Conservation (phyloP, 176 grass and related monocot genomes). For the Phoenix dactylifera region DNA sequence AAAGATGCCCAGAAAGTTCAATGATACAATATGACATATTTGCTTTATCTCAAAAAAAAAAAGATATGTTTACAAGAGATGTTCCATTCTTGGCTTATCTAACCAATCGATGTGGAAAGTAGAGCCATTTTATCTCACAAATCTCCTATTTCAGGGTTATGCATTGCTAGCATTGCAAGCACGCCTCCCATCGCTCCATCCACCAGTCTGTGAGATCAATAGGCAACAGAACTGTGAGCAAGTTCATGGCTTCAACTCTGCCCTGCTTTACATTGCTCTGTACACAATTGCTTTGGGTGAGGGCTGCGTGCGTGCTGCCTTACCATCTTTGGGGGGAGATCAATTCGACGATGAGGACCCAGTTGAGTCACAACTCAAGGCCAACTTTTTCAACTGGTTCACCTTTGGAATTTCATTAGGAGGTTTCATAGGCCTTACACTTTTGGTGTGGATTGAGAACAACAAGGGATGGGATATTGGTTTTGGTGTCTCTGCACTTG, state of each 20-base stretch:
- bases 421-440: slow-evolving; percentile 43
- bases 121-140: too few relatives aligned
- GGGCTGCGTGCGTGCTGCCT: slow-evolving; percentile 40
- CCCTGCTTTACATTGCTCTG: slow-evolving; percentile 49
- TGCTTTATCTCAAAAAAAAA: too few relatives aligned
- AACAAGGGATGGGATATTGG: slow-evolving; percentile 49
- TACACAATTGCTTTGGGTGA: slow-evolving; percentile 55
- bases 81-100: too few relatives aligned
- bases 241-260: slow-evolving; percentile 37
- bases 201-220: slow-evolving; percentile 26
- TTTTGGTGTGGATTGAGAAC: slow-evolving; percentile 69
- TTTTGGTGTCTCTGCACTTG: slow-evolving; percentile 34
- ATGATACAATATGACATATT: too few relatives aligned
- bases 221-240: slow-evolving; percentile 19
- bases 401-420: slow-evolving; percentile 56
- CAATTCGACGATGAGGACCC: slow-evolving; percentile 53
- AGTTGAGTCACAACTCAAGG: slow-evolving; percentile 24
- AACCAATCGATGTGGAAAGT: too few relatives aligned
- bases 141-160: slow-evolving; percentile 41
- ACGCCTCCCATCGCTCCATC: slow-evolving; percentile 43
- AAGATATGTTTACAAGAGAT: too few relatives aligned
- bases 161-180: slow-evolving; percentile 71
- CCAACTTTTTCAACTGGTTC: slow-evolving; percentile 91
- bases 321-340: slow-evolving; percentile 58
- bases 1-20: too few relatives aligned